These are phyloP conservation scores for Aureobasidium sp. DNA, from an alignment of 2,329 filamentous ascomycete genomes.

Conservation along the genomic window DNA sequence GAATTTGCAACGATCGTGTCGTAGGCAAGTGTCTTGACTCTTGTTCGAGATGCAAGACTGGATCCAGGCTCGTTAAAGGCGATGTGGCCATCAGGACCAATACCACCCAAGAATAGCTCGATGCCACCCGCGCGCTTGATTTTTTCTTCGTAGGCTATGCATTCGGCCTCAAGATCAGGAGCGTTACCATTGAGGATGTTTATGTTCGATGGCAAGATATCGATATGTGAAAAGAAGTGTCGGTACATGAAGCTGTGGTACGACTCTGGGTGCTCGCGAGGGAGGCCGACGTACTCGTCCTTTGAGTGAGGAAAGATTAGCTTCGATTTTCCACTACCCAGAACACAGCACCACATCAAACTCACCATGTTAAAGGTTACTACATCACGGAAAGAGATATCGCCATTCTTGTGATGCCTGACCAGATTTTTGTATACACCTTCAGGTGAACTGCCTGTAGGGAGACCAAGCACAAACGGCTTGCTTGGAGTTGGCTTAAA, in stretches of 20 bases:
- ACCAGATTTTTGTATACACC: conserved; percentile 72
- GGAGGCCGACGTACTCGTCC: conserved; percentile 82
- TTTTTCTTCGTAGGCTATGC: conserved; percentile 69
- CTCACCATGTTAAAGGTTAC: conserved; percentile 85
- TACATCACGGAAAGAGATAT: conserved; percentile 81
- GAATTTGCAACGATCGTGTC: conserved; percentile 83
- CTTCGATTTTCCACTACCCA: not conserved
- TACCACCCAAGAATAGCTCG: conserved; percentile 77
- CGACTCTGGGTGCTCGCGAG: conserved; percentile 74
- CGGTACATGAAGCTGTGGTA: conserved; percentile 94
- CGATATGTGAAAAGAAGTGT: conserved; percentile 80
- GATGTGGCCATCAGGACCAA: conserved; percentile 80
- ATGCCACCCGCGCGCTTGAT: conserved; percentile 71
- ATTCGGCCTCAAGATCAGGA: conserved; percentile 66
- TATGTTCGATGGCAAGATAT: conserved; percentile 73
- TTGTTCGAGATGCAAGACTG: conserved; percentile 66
- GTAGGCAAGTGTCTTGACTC: conserved; percentile 80
- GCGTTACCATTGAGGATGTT: conserved; percentile 81
- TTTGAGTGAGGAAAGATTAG: conserved; percentile 25
- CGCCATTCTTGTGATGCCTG: conserved; percentile 59
- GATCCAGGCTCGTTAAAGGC: conserved; percentile 88
- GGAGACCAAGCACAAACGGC: conserved; percentile 76
- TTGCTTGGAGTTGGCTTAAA: conserved; percentile 65
- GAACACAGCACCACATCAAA: not conserved
- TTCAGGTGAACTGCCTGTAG: conserved; percentile 75